Evolutionary conservation across 768 basidiomycete species (phyloP).

Genomic region (Trametopsis cervina): DNA sequence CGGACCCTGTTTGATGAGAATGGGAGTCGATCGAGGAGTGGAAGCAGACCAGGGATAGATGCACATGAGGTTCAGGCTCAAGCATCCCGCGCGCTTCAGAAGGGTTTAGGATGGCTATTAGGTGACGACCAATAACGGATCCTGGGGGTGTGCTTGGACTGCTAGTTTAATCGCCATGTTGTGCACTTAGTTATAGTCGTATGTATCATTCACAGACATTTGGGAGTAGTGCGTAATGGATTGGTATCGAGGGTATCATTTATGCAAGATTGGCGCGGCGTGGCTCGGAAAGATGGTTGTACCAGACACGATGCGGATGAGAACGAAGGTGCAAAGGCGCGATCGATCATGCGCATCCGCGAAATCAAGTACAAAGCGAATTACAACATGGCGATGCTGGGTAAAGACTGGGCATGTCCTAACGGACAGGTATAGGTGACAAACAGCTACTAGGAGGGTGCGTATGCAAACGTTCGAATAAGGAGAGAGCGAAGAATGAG

Average conservation of each 20-base stretch:
- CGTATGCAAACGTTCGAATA: not conserved
- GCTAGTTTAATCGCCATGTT: too few species aligned
- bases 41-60: conserved; percentile 29
- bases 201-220: too few species aligned
- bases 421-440: conserved; percentile 8
- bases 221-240: too few species aligned
- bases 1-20: conserved; percentile 18
- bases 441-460: not conserved
- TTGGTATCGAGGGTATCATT: too few species aligned
- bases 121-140: conserved; percentile 71
- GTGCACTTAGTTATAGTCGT: too few species aligned
- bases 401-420: conserved; percentile 1
- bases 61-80: conserved; percentile 63
- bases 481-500: conserved; percentile 1
- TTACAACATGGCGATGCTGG: not conserved
- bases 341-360: not conserved
- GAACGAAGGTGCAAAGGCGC: conserved; percentile 9
- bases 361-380: conserved; percentile 3
- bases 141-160: too few species aligned
- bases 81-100: conserved; percentile 73
- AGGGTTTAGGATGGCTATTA: conserved; percentile 94
- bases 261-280: too few species aligned
- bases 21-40: conserved; percentile 24
- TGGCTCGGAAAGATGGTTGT: not conserved
- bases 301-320: conserved; percentile 14